These are phyloP conservation scores for Telfairia occidentalis DNA, from an alignment of 331 rosid species.

Conservation along the genomic window DNA sequence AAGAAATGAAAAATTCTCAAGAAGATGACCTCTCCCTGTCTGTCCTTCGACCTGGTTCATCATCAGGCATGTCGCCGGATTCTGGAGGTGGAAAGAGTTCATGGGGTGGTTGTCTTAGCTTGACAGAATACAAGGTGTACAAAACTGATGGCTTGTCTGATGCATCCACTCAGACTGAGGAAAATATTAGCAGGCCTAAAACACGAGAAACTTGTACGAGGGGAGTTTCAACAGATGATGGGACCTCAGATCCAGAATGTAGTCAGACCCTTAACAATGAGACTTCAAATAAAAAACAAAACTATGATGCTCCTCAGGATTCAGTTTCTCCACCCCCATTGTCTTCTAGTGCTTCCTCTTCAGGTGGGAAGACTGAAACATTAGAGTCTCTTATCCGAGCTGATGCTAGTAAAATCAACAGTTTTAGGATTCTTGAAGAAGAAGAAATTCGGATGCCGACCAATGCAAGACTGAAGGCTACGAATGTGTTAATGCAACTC, in stretches of 20 bases:
- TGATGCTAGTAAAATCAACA: conserved; percentile 70
- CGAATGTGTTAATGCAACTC: conserved; percentile 64
- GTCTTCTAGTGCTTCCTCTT: conserved; percentile 61
- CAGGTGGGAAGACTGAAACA: conserved; percentile 70
- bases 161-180: conserved; percentile 90
- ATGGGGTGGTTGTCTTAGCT: conserved; percentile 46
- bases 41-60: conserved; percentile 32
- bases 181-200: conserved; percentile 26
- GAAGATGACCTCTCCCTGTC: conserved; percentile 61
- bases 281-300: conserved; percentile 28
- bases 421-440: conserved; percentile 64
- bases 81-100: conserved; percentile 41
- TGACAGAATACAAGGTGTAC: conserved; percentile 60
- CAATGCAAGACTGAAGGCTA: conserved; percentile 51
- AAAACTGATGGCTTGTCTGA: conserved; percentile 65
- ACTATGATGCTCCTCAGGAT: conserved; percentile 33
- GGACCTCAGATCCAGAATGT: conserved; percentile 43
- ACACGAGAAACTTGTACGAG: conserved; percentile 56
- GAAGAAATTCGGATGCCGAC: conserved; percentile 47
- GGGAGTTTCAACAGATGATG: conserved; percentile 80
- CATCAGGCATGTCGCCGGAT: conserved; percentile 48
- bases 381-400: conserved; percentile 79
- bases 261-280: conserved; percentile 23
- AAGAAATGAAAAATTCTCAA: conserved; percentile 48
- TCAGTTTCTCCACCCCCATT: conserved; percentile 52